Evolutionary conservation across 192 early-diverging fungal genomes (phyloP).

Genomic region (Kappamyces sp.): DNA sequence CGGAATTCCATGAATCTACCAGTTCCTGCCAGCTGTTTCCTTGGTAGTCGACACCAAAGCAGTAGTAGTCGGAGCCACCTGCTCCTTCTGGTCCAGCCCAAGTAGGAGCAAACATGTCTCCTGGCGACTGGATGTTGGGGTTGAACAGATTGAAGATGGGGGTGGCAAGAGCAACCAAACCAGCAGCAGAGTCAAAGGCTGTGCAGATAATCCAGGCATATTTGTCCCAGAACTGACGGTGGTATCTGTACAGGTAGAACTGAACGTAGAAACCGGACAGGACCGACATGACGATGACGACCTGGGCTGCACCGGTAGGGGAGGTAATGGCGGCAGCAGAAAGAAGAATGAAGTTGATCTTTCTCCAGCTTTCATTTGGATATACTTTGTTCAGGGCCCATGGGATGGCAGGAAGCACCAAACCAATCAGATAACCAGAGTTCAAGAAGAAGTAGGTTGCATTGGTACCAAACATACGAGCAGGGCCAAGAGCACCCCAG

Average conservation of each 20-base stretch:
- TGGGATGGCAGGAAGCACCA: slow-evolving; percentile 23
- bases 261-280: slow-evolving; percentile 24
- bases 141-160: slow-evolving; percentile 13
- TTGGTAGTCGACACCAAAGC: too few species aligned
- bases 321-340: not conserved
- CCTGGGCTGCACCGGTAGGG: slow-evolving; percentile 19
- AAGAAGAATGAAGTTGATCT: slow-evolving; percentile 39
- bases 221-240: slow-evolving; percentile 14
- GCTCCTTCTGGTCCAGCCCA: too few species aligned
- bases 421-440: slow-evolving; percentile 20
- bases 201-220: slow-evolving; percentile 12
- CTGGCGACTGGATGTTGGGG: too few species aligned
- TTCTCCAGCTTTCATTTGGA: slow-evolving; percentile 9
- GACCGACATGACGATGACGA: slow-evolving; percentile 14
- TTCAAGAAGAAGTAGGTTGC: slow-evolving; percentile 15
- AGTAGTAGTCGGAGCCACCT: too few species aligned
- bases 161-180: slow-evolving; percentile 16
- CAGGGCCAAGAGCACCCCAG: slow-evolving; percentile 72
- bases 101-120: too few species aligned
- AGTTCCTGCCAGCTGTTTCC: too few species aligned
- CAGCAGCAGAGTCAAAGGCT: slow-evolving; percentile 4
- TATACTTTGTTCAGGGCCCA: slow-evolving; percentile 7
- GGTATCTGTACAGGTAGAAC: slow-evolving; percentile 13
- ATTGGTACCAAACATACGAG: slow-evolving; percentile 17
- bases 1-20: too few species aligned